Base-by-base conservation (phyloP, 208 protist species). In the Eutreptiella sp. region DNA sequence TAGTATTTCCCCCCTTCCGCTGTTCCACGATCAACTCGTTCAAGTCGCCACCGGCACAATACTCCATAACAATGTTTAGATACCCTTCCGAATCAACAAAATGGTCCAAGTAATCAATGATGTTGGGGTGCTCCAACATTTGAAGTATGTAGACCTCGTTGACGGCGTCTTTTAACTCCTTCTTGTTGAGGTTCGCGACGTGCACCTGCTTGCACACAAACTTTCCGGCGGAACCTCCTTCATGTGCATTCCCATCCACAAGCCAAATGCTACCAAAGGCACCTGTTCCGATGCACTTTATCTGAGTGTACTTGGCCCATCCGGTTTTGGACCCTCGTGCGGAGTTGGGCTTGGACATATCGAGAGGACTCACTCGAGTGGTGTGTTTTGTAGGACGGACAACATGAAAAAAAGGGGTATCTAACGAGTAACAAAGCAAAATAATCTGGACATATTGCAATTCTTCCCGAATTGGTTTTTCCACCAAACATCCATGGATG, bases 1-100 rank as follows among this genome's bases (percentile, higher is more conserved):
- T 4, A 11, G 5, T n/a, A 4, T 19, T 32, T 11, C n/a, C 24
- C 28, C 31, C 63, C 9, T 16, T 7, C 36, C 29, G 16, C 23
- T n/a, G 14, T n/a, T 54, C 19, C 21, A 63, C 29, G 29, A 72
- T 66, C n/a, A 54, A 32, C 27, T 61, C 2, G 2, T 31, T 29
- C 7, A 73, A 11, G 38, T 73, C 68, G 3, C 68, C 66, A 29
- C 36, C 32, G 26, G 24, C 33, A 41, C 36, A 32, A 43, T 69
- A 70, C 24, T 73, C 68, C 68, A 73, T 73, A 16, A 73, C 45
- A 38, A 73, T 73, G 38, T 72, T 19, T 0, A 73, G 47, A 7
- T 46, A 11, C 9, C 38, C 57, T 23, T 73, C 50, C 26, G 5
- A 9, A 29, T 77, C 57, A 14, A 70, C 38, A 32, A 74, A 73